These are phyloP conservation scores for Alternaria atra DNA, from an alignment of 2,329 filamentous ascomycete species.

Conservation along the genomic window DNA sequence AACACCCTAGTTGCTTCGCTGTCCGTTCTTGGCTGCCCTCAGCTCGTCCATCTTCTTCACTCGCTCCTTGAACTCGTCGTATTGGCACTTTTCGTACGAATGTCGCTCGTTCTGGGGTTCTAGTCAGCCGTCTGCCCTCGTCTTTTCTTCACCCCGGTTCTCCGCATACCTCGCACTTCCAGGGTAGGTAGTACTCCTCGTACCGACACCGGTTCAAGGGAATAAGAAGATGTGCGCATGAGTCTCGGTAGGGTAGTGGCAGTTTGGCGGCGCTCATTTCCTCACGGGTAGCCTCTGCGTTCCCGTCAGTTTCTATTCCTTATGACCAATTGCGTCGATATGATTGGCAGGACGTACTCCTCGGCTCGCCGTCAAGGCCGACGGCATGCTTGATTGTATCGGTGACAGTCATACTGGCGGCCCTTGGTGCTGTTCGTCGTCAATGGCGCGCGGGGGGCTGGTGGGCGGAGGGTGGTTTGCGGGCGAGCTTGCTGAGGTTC, in stretches of 20 bases:
- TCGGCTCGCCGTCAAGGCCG: conserved; percentile 52
- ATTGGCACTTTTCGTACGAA: conserved; percentile 99
- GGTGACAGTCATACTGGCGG: conserved; percentile 52
- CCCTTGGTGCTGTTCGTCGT: conserved; percentile 19
- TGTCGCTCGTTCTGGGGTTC: conserved; percentile 84
- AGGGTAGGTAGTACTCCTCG: conserved; percentile 92
- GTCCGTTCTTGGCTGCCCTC: conserved; percentile 82
- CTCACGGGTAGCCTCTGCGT: conserved; percentile 80
- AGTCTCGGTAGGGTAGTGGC: conserved; percentile 91
- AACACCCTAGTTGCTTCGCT: conserved; percentile 76
- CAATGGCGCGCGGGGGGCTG: conserved; percentile 33
- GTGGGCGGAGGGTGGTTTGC: conserved; percentile 18
- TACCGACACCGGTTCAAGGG: conserved; percentile 94
- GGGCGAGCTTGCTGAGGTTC: conserved; percentile 27
- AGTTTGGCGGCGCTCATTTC: conserved; percentile 93
- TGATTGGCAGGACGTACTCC: conserved; percentile 41
- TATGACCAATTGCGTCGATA: conserved; percentile 31
- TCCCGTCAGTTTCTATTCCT: conserved; percentile 39
- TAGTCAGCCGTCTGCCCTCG: conserved; percentile 23
- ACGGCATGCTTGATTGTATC: conserved; percentile 60
- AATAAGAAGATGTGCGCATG: conserved; percentile 92
- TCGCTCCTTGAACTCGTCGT: conserved; percentile 97
- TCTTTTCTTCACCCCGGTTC: neutral
- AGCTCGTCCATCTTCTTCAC: conserved; percentile 99
- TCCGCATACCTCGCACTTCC: conserved; percentile 89